A percentile compares a stretch with the other conserved stretches of the same genome.
phyloP scores from a whole-genome alignment of 1,139 yeast species.

The Debaryomyces nepalensis region DNA sequence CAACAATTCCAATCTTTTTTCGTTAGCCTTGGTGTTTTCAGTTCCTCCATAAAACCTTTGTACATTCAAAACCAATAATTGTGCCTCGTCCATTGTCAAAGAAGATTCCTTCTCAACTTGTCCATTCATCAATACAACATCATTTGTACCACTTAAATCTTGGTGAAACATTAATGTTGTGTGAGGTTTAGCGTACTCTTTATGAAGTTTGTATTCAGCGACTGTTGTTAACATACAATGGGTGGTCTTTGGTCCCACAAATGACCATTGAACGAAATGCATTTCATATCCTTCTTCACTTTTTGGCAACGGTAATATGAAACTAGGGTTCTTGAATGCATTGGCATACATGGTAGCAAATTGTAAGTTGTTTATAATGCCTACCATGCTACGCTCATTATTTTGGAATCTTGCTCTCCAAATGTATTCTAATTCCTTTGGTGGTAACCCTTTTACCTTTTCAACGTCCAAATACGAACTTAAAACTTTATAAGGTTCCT shows the following conservation, averaged over 20 bases:
- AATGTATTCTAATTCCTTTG: slow-evolving; percentile 72
- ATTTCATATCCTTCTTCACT: slow-evolving; percentile 68
- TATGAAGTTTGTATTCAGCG: slow-evolving; percentile 89
- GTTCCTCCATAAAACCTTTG: slow-evolving; percentile 88
- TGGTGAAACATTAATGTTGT: slow-evolving; percentile 88
- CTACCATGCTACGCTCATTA: slow-evolving; percentile 65
- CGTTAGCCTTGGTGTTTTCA: slow-evolving; percentile 45
- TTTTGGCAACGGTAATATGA: slow-evolving; percentile 72
- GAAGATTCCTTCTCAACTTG: slow-evolving; percentile 73
- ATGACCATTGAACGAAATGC: slow-evolving; percentile 94
- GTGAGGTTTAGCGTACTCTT: slow-evolving; percentile 93
- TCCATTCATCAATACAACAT: slow-evolving; percentile 85
- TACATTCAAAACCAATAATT: slow-evolving; percentile 72
- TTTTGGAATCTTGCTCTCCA: slow-evolving; percentile 88
- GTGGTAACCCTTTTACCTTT: slow-evolving; percentile 60
- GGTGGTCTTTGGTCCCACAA: slow-evolving; percentile 81
- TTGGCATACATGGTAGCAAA: slow-evolving; percentile 64
- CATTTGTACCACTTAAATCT: slow-evolving; percentile 67
- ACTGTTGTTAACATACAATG: slow-evolving; percentile 92
- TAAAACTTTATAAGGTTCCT: slow-evolving; percentile 70
- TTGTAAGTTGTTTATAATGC: slow-evolving; percentile 59
- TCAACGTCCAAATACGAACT: slow-evolving; percentile 71
- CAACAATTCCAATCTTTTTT: slow-evolving; percentile 60
- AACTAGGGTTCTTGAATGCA: slow-evolving; percentile 77
- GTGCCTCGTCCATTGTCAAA: slow-evolving; percentile 72